A percentile compares a stretch with the other conserved stretches of the same genome.
phyloP scores from a whole-genome alignment of 1,284 basidiomycete genomes.

The Papiliotrema nemorosa region DNA sequence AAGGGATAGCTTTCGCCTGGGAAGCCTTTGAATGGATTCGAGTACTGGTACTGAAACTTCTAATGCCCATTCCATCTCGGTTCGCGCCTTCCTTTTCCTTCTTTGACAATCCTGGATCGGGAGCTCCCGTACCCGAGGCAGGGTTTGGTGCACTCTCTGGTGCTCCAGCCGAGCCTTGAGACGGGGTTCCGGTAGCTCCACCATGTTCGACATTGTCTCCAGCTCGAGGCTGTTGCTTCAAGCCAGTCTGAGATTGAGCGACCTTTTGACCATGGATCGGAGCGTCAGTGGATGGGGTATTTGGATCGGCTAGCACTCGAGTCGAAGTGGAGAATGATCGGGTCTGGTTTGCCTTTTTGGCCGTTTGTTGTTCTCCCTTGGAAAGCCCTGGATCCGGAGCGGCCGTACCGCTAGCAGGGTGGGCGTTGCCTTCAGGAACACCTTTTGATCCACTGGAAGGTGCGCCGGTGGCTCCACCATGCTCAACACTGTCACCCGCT shows the following conservation, averaged over 20 bases:
- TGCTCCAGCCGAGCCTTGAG: background rate
- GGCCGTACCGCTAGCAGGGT: background rate
- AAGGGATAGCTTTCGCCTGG: conserved; percentile 22
- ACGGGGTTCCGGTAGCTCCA: conserved; percentile 2
- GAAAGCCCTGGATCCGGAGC: background rate
- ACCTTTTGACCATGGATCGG: background rate
- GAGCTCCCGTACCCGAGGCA: background rate
- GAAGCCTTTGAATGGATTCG: conserved; percentile 30
- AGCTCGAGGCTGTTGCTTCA: background rate
- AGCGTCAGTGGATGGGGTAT: background rate
- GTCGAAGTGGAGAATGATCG: conserved; percentile 3
- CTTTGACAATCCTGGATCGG: conserved; percentile 3
- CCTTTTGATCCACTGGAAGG: background rate
- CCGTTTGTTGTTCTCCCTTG: no score
- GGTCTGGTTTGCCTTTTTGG: background rate
- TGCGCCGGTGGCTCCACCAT: conserved; percentile 2
- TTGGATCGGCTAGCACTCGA: conserved; percentile 2
- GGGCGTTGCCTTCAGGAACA: background rate
- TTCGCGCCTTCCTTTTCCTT: background rate
- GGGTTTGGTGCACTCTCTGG: background rate
- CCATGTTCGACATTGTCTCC: conserved; percentile 1
- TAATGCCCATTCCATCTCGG: conserved; percentile 1
- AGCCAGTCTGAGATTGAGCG: background rate
- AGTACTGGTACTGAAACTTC: conserved; percentile 13
- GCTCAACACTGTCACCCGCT: background rate